Evolutionary conservation across 176 grass and related monocot genomes (phyloP), one percentile per base, ranked within the genome.

Genomic region (Bothriochloa decipiens): DNA sequence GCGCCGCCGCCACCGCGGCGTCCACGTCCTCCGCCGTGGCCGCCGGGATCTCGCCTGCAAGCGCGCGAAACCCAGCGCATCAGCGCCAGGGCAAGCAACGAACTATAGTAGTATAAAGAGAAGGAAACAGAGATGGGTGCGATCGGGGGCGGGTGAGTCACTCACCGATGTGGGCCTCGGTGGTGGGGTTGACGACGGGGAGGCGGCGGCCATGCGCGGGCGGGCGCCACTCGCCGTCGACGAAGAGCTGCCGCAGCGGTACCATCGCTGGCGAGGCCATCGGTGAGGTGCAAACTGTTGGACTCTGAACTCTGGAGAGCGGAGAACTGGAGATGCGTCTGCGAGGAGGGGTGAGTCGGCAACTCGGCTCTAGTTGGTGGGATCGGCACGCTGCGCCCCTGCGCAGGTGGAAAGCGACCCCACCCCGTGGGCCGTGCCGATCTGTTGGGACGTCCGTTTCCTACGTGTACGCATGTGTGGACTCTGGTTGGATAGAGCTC

Each of bases 1-100:
- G 89, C 83, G 94, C 94, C 16, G 94, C 94, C 27, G 85, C 85
- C 53, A 99, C 96, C 74, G 96, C 96, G 28, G 91, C 87, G 41
- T 99, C 96, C 57, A 99, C 91, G 70, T 99, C 96, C 89, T 99
- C 96, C 74, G 86, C 58, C 28, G 96, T 99, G 6, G 75, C 96
- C 42, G 96, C 93, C 29, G 93, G 96, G 79, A 99, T 91, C 77
- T 99, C 89, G 33, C 96, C 96, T 98, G 81, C 58, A 65, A 10
- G 46, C 80, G 69, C 17, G 20, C 8, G 55, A 13, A 5, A 18
- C 22, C 64, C 55, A 66, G 41, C 20, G 15, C 26, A 32, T 29
- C 32, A 47, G 3, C 27, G 13, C 63, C 26, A 29, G 0, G 27
- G 4, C 3, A 85, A 66, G 22, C 78, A 25, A 52, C 36, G 8